Conservation (phyloP, 768 basidiomycete species). For the Agaricus sinodeliciosus region DNA sequence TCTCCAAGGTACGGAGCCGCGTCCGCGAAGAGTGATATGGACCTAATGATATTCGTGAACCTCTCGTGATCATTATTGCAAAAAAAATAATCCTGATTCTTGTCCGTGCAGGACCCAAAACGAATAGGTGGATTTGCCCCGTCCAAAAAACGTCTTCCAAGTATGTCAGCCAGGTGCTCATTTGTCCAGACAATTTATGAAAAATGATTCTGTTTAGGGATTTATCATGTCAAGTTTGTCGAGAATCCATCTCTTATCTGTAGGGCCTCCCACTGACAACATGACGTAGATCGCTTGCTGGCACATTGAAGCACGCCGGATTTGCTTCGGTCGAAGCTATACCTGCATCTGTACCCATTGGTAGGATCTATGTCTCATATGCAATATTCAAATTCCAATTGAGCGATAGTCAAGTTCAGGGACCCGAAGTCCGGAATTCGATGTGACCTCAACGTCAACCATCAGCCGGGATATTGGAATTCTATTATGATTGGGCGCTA, state of each 20-base stretch:
- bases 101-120: conserved; percentile 18
- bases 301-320: conserved; percentile 21
- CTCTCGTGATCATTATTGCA: neutral
- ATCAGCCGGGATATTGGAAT: conserved; percentile 47
- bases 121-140: conserved; percentile 15
- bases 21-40: conserved; percentile 37
- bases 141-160: conserved; percentile 2
- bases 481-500: conserved; percentile 47
- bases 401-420: conserved; percentile 41
- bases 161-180: neutral
- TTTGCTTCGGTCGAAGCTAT: conserved; percentile 27
- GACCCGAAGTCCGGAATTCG: conserved; percentile 33
- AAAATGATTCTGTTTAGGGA: conserved; percentile 13
- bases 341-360: conserved; percentile 38
- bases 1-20: conserved; percentile 35
- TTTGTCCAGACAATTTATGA: neutral
- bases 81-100: neutral
- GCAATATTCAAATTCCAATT: neutral
- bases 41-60: conserved; percentile 45
- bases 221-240: conserved; percentile 23
- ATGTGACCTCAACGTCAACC: conserved; percentile 59
- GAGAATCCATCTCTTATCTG: neutral
- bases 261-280: neutral
- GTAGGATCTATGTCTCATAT: conserved; percentile 16
- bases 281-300: conserved; percentile 23